phyloP scores from a whole-genome alignment of 2,329 filamentous ascomycete genomes.

The Xylaria sp. region DNA sequence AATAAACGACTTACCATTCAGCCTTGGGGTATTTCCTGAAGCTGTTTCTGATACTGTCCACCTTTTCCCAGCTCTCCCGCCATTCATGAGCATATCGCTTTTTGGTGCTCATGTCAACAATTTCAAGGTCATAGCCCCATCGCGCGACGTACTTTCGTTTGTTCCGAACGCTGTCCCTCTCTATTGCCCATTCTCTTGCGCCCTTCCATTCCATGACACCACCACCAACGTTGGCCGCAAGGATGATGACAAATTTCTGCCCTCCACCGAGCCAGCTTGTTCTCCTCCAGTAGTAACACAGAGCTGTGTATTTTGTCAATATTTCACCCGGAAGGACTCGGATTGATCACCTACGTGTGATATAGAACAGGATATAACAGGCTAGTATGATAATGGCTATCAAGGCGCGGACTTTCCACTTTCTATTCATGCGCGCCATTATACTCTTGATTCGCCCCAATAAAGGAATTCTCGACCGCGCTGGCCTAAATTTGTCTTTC shows the following conservation, averaged over 20 bases:
- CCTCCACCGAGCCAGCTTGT: slow-evolving; percentile 81
- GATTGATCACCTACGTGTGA: slow-evolving; percentile 71
- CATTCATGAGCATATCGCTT: slow-evolving; percentile 99
- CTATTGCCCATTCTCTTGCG: slow-evolving; percentile 96
- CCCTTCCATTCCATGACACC: slow-evolving; percentile 99
- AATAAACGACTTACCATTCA: slow-evolving; percentile 78
- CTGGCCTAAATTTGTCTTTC: slow-evolving; percentile 79
- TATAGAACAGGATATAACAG: slow-evolving; percentile 73
- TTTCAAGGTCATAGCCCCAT: slow-evolving; percentile 96
- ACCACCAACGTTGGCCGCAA: slow-evolving; percentile 92
- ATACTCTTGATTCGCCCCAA: slow-evolving; percentile 60
- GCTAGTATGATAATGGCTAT: slow-evolving; percentile 69
- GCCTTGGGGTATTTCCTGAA: slow-evolving; percentile 95
- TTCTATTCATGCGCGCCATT: slow-evolving; percentile 68
- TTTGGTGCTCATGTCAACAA: slow-evolving; percentile 98
- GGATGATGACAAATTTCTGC: slow-evolving; percentile 90
- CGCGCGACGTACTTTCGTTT: slow-evolving; percentile 86
- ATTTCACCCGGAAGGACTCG: slow-evolving; percentile 7
- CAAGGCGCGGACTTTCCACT: slow-evolving; percentile 71
- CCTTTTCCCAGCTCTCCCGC: slow-evolving; percentile 99
- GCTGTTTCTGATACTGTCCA: slow-evolving; percentile 88
- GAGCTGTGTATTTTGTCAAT: slow-evolving; percentile 54
- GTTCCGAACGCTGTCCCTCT: slow-evolving; percentile 94
- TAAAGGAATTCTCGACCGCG: slow-evolving; percentile 63
- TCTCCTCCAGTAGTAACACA: slow-evolving; percentile 75